A percentile compares a stretch with the other conserved stretches of the same genome.
These are phyloP conservation scores for Fusarium sublunatum DNA, from an alignment of 2,329 filamentous ascomycete species.

Conservation along the genomic window DNA sequence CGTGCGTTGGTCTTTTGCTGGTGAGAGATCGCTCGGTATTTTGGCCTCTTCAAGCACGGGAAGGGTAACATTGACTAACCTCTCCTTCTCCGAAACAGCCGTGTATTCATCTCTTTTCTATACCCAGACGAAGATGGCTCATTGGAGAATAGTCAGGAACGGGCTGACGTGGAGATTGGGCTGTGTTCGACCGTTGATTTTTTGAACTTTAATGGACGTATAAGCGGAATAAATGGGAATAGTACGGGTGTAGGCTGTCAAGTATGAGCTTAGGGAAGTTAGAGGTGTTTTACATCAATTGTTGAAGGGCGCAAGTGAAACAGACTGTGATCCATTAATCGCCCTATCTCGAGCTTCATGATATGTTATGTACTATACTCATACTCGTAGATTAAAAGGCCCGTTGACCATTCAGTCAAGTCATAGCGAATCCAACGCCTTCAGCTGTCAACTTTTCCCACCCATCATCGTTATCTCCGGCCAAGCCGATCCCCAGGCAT, in stretches of 20 bases:
- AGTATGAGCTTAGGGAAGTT: too few relatives aligned
- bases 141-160: background rate
- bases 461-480: constrained; percentile 4
- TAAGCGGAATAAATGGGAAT: constrained; percentile 19
- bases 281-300: too few relatives aligned
- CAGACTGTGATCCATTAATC: constrained; percentile 17
- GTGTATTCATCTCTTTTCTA: background rate
- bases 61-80: background rate
- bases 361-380: constrained; percentile 5
- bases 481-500: constrained; percentile 8
- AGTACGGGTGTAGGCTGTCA: constrained; percentile 19
- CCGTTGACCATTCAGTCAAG: constrained; percentile 10
- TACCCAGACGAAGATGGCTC: background rate
- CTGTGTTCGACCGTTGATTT: constrained; percentile 27
- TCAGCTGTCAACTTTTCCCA: constrained; percentile 8
- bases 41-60: background rate
- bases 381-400: constrained; percentile 1
- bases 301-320: constrained; percentile 6
- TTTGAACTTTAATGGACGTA: constrained; percentile 13
- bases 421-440: constrained; percentile 29
- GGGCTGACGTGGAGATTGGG: constrained; percentile 27
- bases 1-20: constrained; percentile 24
- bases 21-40: background rate
- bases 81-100: background rate
- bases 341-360: constrained; percentile 1